Conservation (phyloP, 202 grass and related monocot genomes). For the Zizania palustris region DNA sequence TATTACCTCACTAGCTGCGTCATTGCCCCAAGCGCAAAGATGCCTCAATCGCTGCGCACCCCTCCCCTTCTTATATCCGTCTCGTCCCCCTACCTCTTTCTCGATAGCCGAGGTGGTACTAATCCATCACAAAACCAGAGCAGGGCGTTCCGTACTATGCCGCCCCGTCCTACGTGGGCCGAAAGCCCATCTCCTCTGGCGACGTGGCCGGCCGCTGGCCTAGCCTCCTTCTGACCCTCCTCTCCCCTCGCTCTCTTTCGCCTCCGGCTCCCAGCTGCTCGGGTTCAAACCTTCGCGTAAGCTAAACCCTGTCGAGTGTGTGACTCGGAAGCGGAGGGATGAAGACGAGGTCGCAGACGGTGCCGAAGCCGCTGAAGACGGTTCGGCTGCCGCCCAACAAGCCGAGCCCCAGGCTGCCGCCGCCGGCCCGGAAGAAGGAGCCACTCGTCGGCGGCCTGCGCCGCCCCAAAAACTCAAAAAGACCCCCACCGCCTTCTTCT, state of each 20-base stretch:
- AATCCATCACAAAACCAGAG: no score
- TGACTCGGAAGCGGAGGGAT: constrained; percentile 22
- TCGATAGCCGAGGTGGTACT: no score
- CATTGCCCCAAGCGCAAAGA: no score
- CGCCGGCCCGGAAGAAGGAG: constrained; percentile 47
- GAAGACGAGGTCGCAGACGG: constrained; percentile 76
- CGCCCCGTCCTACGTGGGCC: not conserved
- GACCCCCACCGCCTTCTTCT: constrained; percentile 96
- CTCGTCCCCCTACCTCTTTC: no score
- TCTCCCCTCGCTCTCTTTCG: not conserved
- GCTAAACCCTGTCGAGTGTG: not conserved
- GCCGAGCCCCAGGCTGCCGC: constrained; percentile 41
- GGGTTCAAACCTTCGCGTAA: constrained; percentile 17
- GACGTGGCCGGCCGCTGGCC: not conserved
- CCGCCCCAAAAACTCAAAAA: constrained; percentile 79
- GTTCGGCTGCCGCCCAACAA: constrained; percentile 35
- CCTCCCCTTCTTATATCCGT: no score
- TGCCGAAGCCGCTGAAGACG: constrained; percentile 53
- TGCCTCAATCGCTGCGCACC: no score
- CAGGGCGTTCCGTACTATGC: no score
- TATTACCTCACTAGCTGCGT: no score
- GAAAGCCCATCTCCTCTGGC: not conserved
- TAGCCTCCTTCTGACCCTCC: not conserved
- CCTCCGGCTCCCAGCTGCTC: not conserved
- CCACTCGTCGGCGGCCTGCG: constrained; percentile 39